Conservation (phyloP, 225 moss, liverwort and hornwort genomes). For the Rhytidiadelphus loreus region DNA sequence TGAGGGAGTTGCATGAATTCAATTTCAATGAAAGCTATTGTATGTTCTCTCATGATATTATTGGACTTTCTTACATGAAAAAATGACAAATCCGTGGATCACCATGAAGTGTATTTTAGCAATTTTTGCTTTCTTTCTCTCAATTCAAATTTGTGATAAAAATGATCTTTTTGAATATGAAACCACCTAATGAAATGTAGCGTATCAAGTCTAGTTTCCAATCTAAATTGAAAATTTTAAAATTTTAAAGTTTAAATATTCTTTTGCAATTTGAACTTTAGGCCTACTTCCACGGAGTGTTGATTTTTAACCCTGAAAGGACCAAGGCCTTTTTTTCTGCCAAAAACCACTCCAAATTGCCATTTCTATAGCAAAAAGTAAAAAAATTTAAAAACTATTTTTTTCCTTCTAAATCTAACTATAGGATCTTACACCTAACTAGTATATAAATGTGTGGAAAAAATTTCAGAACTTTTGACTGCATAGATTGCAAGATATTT, state of each 20-base stretch:
- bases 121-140: neutral
- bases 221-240: accelerated
- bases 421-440: too few species aligned
- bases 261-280: neutral
- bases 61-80: neutral
- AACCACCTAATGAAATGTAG: neutral
- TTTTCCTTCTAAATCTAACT: too few species aligned
- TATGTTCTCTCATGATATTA: neutral
- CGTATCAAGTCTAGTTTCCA: neutral
- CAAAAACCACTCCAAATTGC: too few species aligned
- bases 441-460: too few species aligned
- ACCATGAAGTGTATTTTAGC: neutral
- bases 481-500: too few species aligned
- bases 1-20: too few species aligned
- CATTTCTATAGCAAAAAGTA: too few species aligned
- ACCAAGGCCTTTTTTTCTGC: too few species aligned
- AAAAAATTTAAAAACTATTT: too few species aligned
- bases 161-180: neutral
- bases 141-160: neutral
- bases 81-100: neutral
- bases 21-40: neutral
- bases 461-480: too few species aligned
- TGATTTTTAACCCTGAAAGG: too few species aligned
- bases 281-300: neutral
- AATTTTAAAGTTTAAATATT: neutral